Evolutionary conservation across 2,329 filamentous ascomycete genomes (phyloP), one percentile per base, ranked within the genome.

Genomic region (Beauveria caledonica): DNA sequence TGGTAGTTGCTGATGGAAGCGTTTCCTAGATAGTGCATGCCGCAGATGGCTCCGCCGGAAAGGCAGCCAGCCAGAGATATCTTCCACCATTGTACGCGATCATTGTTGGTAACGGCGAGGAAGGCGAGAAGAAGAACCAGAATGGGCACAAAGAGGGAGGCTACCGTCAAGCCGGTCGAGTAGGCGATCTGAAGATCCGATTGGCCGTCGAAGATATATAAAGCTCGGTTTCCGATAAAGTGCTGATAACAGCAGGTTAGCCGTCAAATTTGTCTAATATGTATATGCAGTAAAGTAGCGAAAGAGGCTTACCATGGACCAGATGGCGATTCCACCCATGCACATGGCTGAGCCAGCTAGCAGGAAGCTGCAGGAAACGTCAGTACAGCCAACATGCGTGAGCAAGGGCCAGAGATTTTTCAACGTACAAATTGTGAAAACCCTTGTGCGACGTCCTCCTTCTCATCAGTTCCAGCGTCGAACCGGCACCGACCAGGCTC

Each of bases 21-120:
- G 69, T 95, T 92, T n/a, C 90, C 90, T 19, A 93, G 77, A 68
- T 94, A 95, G 71, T 95, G 89, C 90, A 95, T 94, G 36, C 87
- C 88, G 62, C 88, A 90, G 54, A 94, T 86, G 23, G 89, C 86
- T 5, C 85, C 78, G 15, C 91, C 91, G 1, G 88, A 87, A 48
- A 92, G 78, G 1, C 84, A 68, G 7, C 90, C 90, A 9, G 88
- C 87, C 5, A 83, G 68, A 8, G 80, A 68, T 11, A 89, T 79
- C 49, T 86, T 81, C 72, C 80, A 73, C 73, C 82, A 82, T 19
- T 79, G 80, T 15, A 87, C 78, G 29, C 71, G 76, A 63, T 83
- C 82, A 66, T 80, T 80, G 29, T 80, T 79, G 6, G 85, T 89
- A 49, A 88, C 84, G 39, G 86, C 80, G 62, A 87, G 80, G 68